These are phyloP conservation scores for Fusarium dlaminii DNA, from an alignment of 2,329 filamentous ascomycete species.

Conservation along the genomic window DNA sequence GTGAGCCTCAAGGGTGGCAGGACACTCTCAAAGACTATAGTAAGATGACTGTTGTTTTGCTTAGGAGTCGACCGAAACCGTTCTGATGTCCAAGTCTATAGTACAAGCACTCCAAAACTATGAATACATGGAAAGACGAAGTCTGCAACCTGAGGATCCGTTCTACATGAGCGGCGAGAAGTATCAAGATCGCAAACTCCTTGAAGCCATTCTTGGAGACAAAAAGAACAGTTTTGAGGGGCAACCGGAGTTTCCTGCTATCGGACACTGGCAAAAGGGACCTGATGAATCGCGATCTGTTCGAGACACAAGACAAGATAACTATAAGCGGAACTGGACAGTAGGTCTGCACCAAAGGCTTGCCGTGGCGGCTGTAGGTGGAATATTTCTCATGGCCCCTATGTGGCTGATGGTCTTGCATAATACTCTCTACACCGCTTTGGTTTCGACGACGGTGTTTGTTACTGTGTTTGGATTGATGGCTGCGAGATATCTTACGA, in stretches of 20 bases:
- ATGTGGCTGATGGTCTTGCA: slow-evolving; percentile 11
- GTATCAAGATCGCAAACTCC: not conserved
- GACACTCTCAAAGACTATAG: not conserved
- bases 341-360: not conserved
- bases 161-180: not conserved
- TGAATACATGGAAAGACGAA: not conserved
- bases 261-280: not conserved
- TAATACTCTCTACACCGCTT: not conserved
- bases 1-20: not conserved
- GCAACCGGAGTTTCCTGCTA: not conserved
- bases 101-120: not conserved
- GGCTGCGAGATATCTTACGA: not conserved
- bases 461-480: not conserved
- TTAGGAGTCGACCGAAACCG: not conserved
- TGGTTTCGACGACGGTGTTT: not conserved
- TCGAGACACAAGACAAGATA: not conserved
- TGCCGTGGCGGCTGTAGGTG: not conserved
- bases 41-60: accelerated
- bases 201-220: not conserved
- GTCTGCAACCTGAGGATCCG: not conserved
- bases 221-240: not conserved
- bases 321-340: not conserved
- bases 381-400: not conserved
- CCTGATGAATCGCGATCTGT: not conserved
- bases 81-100: not conserved